Evolutionary conservation across 208 protist species (phyloP).

Genomic region (Porcisia hertigi): DNA sequence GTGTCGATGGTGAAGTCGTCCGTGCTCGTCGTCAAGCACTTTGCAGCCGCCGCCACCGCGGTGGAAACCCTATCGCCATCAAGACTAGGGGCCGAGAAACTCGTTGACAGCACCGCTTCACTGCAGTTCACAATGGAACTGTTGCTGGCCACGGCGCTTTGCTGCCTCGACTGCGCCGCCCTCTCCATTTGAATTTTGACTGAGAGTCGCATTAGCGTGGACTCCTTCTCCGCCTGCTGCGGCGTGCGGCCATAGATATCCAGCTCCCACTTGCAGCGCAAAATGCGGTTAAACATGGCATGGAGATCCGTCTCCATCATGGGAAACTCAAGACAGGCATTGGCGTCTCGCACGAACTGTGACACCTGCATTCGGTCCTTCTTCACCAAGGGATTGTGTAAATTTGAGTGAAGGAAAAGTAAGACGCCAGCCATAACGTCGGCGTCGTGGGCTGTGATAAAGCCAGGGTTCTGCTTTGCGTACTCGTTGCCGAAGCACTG

Average conservation of each 20-base stretch:
- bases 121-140: background rate
- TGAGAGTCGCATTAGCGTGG: conserved; percentile 31
- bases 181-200: conserved; percentile 34
- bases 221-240: conserved; percentile 55
- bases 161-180: conserved; percentile 24
- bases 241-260: conserved; percentile 76
- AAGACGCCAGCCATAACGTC: conserved; percentile 84
- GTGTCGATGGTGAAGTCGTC: background rate
- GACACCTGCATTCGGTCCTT: conserved; percentile 48
- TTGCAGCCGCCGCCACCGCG: background rate
- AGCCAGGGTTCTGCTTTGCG: conserved; percentile 66
- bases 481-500: conserved; percentile 78
- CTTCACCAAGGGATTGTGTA: conserved; percentile 76
- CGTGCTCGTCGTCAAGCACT: conserved; percentile 3
- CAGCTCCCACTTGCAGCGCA: conserved; percentile 70
- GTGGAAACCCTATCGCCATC: background rate
- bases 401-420: conserved; percentile 87
- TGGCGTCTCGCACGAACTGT: conserved; percentile 69
- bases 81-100: background rate
- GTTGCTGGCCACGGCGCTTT: conserved; percentile 5
- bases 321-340: conserved; percentile 75
- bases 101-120: background rate
- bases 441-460: conserved; percentile 70
- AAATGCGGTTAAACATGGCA: conserved; percentile 74
- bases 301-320: conserved; percentile 61